Percentiles rank a stretch among this genome's conserved stretches.
phyloP scores from a whole-genome alignment of 441 rosid genomes.

The Viola pubescens region DNA sequence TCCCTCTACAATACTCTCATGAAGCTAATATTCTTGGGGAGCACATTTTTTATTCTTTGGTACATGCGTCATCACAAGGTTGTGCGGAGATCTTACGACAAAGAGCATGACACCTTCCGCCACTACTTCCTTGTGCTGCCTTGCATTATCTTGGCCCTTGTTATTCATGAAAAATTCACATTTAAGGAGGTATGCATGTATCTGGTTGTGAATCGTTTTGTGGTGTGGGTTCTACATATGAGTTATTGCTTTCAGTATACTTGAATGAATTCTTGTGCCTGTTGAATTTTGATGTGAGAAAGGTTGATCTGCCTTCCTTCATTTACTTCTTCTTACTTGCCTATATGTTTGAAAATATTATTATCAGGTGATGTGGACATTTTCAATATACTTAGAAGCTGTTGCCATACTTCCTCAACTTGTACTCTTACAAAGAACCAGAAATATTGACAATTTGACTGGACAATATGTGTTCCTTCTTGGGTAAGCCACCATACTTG shows the following conservation, averaged over 20 bases:
- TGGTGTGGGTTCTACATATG: neutral
- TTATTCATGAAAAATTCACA: constrained; percentile 64
- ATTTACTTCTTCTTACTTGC: neutral
- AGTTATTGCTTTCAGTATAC: neutral
- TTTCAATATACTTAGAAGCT: constrained; percentile 90
- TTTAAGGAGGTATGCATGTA: constrained; percentile 55
- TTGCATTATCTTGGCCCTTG: constrained; percentile 52
- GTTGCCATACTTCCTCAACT: constrained; percentile 92
- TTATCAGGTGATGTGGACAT: constrained; percentile 75
- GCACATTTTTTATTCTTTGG: constrained; percentile 85
- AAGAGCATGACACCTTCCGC: constrained; percentile 81
- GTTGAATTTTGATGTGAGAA: no score
- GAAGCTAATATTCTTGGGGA: constrained; percentile 81
- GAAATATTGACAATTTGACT: constrained; percentile 90
- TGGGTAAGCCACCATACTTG: constrained; percentile 44
- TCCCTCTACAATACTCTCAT: constrained; percentile 73
- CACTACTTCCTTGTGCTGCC: constrained; percentile 51
- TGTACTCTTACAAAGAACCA: constrained; percentile 79
- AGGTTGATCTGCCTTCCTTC: neutral
- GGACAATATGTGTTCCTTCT: constrained; percentile 94
- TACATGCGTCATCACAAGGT: constrained; percentile 71
- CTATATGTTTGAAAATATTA: constrained; percentile 3
- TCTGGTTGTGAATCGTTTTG: neutral
- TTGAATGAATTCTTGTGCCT: no score
- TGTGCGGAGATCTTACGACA: constrained; percentile 69